Conservation (phyloP, 257 asterid species). For the Rhazya stricta region DNA sequence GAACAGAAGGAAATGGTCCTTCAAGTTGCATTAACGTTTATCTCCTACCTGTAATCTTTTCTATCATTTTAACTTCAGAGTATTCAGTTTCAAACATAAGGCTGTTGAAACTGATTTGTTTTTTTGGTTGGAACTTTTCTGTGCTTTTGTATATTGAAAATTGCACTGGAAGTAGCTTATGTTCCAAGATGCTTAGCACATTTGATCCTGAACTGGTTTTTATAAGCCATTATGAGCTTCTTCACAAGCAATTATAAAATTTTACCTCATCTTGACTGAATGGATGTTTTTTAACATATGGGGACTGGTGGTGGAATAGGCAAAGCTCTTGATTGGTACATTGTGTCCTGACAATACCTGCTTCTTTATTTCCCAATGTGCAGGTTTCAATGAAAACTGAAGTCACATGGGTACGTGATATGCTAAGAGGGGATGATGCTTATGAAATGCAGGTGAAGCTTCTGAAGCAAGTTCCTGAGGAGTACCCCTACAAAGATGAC, state of each 20-base stretch:
- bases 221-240: neutral
- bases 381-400: conserved; percentile 98
- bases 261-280: neutral
- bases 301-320: neutral
- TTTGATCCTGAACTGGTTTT: neutral
- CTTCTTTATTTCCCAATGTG: conserved; percentile 1
- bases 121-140: neutral
- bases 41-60: neutral
- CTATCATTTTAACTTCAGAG: neutral
- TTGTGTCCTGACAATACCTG: neutral
- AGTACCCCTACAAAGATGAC: conserved; percentile 96
- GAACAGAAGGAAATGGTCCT: neutral
- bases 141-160: neutral
- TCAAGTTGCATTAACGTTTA: neutral
- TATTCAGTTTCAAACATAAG: neutral
- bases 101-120: neutral
- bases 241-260: neutral
- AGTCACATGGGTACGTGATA: conserved; percentile 92
- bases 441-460: conserved; percentile 94
- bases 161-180: neutral
- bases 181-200: neutral
- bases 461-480: conserved; percentile 93
- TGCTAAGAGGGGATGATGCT: conserved; percentile 95
- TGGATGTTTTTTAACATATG: neutral
- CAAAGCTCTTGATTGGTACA: neutral